Evolutionary conservation across 495 filamentous ascomycete species (phyloP).

Genomic region (Xylaria nigripes): DNA sequence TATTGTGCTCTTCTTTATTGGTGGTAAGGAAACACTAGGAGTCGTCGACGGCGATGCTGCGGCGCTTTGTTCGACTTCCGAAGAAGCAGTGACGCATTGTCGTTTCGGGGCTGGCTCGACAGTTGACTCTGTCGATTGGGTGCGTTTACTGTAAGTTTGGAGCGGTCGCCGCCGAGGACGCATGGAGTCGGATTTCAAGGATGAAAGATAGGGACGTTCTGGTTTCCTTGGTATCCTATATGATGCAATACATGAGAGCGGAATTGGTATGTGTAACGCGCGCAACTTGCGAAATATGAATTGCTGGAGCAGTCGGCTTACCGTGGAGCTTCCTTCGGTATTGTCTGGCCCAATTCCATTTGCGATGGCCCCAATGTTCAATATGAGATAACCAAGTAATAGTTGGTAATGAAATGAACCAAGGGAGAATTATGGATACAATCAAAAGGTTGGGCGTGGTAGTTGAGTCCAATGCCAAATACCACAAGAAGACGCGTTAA

Average conservation of each 20-base stretch:
- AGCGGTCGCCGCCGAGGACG: conserved; percentile 27
- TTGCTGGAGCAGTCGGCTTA: not conserved
- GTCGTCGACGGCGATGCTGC: not conserved
- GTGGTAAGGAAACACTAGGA: not conserved
- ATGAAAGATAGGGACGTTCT: conserved; percentile 6
- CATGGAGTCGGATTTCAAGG: conserved; percentile 8
- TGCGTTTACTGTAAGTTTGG: conserved; percentile 38
- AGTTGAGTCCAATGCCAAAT: not conserved
- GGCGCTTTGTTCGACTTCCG: not conserved
- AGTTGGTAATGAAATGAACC: not conserved
- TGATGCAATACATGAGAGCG: not conserved
- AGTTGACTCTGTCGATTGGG: conserved; percentile 4
- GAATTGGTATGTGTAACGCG: not conserved
- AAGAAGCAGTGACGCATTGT: conserved; percentile 3
- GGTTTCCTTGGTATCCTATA: conserved; percentile 10
- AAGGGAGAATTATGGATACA: not conserved
- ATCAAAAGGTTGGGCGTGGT: not conserved
- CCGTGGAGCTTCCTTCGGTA: conserved; percentile 5
- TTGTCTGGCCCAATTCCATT: not conserved
- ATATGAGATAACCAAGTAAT: not conserved
- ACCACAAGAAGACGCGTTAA: conserved; percentile 24
- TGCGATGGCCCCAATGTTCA: not conserved
- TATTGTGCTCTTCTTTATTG: conserved; percentile 31
- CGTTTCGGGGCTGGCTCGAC: conserved; percentile 16
- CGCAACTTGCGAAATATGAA: not conserved